A percentile compares a stretch with the other conserved stretches of the same genome.
Conservation (phyloP, 345 rosid species). For the Cardiospermum halicacabum region DNA sequence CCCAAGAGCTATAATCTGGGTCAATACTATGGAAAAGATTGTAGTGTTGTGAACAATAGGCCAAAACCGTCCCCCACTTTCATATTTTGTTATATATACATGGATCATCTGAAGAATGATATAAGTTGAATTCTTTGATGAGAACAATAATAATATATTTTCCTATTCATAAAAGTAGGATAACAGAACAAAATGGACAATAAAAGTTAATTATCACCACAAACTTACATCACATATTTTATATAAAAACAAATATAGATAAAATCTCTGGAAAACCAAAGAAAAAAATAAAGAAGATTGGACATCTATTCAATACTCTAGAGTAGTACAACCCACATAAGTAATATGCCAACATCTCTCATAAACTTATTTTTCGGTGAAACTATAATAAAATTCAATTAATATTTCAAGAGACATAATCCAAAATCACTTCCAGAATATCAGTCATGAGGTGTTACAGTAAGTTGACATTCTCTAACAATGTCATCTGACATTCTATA, state of each 20-base stretch:
- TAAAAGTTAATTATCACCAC: not conserved
- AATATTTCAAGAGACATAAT: not conserved
- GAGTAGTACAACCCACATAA: not conserved
- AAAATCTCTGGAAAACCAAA: no score
- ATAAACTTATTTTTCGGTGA: not conserved
- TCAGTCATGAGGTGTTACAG: not conserved
- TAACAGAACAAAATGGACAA: not conserved
- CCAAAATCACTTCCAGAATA: no score
- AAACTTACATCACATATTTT: not conserved
- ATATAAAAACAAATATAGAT: not conserved
- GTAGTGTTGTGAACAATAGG: constrained; percentile 82
- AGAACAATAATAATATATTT: no score
- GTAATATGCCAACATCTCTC: not conserved
- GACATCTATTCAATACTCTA: not conserved
- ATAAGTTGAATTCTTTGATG: not conserved
- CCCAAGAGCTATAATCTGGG: constrained; percentile 78
- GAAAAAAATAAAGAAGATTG: not conserved
- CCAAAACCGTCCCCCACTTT: constrained; percentile 86
- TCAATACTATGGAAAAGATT: constrained; percentile 76
- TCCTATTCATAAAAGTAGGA: no score
- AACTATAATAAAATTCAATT: not conserved
- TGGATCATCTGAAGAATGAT: constrained; percentile 56
- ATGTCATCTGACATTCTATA: not conserved
- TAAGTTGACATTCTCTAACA: not conserved
- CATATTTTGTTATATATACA: constrained; percentile 64